Evolutionary conservation across 1,284 basidiomycete species (phyloP).

Genomic region (Kalmanozyma brasiliensis): DNA sequence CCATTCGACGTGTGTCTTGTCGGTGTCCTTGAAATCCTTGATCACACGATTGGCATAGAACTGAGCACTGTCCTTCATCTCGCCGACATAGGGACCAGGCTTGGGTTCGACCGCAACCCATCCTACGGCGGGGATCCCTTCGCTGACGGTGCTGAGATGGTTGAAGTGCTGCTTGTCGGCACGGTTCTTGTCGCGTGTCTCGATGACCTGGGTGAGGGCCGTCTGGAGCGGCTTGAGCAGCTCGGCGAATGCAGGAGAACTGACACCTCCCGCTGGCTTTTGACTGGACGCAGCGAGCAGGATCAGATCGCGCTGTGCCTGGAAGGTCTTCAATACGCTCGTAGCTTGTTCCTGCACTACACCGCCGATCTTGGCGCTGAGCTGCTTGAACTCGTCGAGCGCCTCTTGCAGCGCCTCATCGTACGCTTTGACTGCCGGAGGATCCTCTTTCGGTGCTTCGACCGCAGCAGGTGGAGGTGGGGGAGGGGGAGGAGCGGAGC

Average conservation of each 20-base stretch:
- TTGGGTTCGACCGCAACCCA: slow-evolving; percentile 87
- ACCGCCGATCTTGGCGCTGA: slow-evolving; percentile 80
- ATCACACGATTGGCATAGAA: slow-evolving; percentile 93
- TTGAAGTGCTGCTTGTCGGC: slow-evolving; percentile 84
- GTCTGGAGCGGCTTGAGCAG: slow-evolving; percentile 80
- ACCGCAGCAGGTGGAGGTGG: slow-evolving; percentile 32
- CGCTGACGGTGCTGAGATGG: slow-evolving; percentile 82
- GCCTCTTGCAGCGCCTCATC: slow-evolving; percentile 79
- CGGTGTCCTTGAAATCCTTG: slow-evolving; percentile 87
- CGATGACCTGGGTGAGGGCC: slow-evolving; percentile 79
- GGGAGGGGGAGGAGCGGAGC: slow-evolving; percentile 24
- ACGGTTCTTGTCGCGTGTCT: slow-evolving; percentile 83
- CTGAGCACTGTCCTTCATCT: slow-evolving; percentile 86
- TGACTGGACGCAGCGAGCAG: slow-evolving; percentile 78
- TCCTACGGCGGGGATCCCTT: slow-evolving; percentile 85
- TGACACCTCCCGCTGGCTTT: slow-evolving; percentile 74
- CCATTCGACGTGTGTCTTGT: slow-evolving; percentile 91
- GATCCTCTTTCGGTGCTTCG: slow-evolving; percentile 67
- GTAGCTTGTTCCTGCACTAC: slow-evolving; percentile 75
- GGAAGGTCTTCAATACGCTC: slow-evolving; percentile 78
- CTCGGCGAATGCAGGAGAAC: slow-evolving; percentile 73
- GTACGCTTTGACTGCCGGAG: slow-evolving; percentile 78
- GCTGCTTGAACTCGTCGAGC: slow-evolving; percentile 78
- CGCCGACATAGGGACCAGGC: slow-evolving; percentile 83
- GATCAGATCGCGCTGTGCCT: slow-evolving; percentile 77